These are phyloP conservation scores for Urochloa ruziziensis DNA, from an alignment of 176 grass and related monocot genomes.

Conservation along the genomic window DNA sequence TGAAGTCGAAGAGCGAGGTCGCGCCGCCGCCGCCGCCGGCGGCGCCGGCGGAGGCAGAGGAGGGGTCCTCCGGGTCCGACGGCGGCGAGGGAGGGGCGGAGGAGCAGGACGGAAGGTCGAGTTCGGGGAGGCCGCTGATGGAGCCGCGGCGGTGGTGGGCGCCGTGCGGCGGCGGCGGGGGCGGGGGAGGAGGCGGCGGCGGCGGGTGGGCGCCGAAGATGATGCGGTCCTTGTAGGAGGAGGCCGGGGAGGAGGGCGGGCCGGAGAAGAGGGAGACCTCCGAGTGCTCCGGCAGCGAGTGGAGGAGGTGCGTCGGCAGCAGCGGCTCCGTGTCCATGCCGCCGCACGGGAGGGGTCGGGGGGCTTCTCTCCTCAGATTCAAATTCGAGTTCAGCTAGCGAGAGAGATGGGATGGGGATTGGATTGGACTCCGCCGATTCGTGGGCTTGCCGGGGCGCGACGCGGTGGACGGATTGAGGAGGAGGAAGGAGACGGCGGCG, in stretches of 20 bases:
- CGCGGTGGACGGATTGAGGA: not conserved
- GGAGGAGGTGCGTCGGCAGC: constrained; percentile 12
- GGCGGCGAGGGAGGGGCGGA: constrained; percentile 27
- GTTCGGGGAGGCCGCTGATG: constrained; percentile 21
- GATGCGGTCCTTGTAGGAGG: constrained; percentile 64
- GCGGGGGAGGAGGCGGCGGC: not conserved
- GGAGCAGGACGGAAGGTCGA: constrained; percentile 38
- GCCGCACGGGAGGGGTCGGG: too few species aligned
- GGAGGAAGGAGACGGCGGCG: not conserved
- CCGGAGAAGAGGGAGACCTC: constrained; percentile 30
- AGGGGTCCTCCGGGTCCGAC: constrained; percentile 27
- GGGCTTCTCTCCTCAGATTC: not conserved
- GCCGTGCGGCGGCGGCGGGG: not conserved
- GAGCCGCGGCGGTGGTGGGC: constrained; percentile 1
- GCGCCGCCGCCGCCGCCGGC: not conserved
- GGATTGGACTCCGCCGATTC: not conserved
- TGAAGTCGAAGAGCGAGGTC: constrained; percentile 34
- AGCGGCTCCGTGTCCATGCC: constrained; percentile 49
- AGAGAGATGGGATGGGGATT: not conserved
- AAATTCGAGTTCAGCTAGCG: not conserved
- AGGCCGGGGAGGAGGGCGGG: constrained; percentile 28
- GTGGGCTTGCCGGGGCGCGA: not conserved
- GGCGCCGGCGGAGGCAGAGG: not conserved
- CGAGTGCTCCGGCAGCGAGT: constrained; percentile 41
- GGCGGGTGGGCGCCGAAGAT: constrained; percentile 55